Percentiles rank a stretch among this genome's conserved stretches.
These are phyloP conservation scores for Bipolaris sorokiniana DNA, from an alignment of 2,329 filamentous ascomycete genomes.

Conservation along the genomic window DNA sequence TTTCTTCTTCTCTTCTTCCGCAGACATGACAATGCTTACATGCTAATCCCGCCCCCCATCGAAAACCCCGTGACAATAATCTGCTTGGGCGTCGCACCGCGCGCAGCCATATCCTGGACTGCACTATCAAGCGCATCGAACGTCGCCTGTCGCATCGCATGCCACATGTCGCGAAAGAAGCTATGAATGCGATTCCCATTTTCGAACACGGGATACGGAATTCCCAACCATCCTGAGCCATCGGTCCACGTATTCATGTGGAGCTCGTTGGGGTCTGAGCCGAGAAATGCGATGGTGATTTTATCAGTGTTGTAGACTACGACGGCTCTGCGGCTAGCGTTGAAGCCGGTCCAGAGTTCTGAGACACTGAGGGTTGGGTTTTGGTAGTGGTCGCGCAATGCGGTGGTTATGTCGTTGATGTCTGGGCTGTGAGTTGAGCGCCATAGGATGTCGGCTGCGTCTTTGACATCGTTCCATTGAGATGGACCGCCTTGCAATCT, in stretches of 20 bases:
- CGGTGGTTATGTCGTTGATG: not conserved
- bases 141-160: conserved; percentile 12
- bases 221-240: not conserved
- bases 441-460: conserved; percentile 12
- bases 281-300: not conserved
- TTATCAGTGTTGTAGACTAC: not conserved
- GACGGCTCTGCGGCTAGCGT: not conserved
- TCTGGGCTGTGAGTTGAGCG: conserved; percentile 4
- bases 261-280: not conserved
- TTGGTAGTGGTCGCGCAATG: not conserved
- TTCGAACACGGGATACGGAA: conserved; percentile 16
- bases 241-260: not conserved
- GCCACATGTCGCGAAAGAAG: conserved; percentile 21
- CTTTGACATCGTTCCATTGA: conserved; percentile 10
- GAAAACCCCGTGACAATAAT: not conserved
- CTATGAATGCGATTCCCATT: conserved; percentile 18
- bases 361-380: not conserved
- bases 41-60: not conserved
- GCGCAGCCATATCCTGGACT: conserved; percentile 4
- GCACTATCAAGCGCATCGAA: conserved; percentile 8
- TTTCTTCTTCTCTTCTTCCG: not conserved
- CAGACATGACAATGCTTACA: not conserved
- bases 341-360: not conserved
- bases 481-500: conserved; percentile 9
- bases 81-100: not conserved